These are phyloP conservation scores for Byssoonygena ceratinophila DNA, from an alignment of 2,329 filamentous ascomycete genomes.

Conservation along the genomic window DNA sequence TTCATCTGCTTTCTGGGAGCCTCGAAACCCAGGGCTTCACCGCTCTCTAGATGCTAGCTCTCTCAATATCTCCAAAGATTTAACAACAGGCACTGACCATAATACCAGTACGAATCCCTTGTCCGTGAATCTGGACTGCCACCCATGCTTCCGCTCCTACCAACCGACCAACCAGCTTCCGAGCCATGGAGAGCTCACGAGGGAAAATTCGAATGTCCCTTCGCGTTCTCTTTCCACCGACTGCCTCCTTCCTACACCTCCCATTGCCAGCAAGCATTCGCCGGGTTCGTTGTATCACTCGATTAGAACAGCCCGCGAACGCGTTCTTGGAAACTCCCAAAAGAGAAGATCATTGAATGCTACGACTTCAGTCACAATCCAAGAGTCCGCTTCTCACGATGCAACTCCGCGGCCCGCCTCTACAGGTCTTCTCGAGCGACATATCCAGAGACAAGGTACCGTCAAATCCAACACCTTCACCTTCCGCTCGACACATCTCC, in stretches of 20 bases:
- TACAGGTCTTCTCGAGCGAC: neutral
- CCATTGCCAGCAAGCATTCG: neutral
- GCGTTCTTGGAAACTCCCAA: slow-evolving; percentile 1
- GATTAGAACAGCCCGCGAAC: slow-evolving; percentile 13
- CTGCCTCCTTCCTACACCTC: slow-evolving; percentile 6
- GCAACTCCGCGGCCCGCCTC: neutral
- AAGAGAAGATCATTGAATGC: slow-evolving; percentile 10
- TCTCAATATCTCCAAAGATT: neutral
- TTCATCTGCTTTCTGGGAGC: neutral
- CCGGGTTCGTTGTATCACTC: slow-evolving; percentile 15
- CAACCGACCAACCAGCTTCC: neutral
- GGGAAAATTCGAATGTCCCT: slow-evolving; percentile 5
- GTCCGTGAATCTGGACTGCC: slow-evolving; percentile 8
- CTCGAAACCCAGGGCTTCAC: neutral
- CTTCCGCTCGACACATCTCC: neutral
- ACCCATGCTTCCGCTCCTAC: slow-evolving; percentile 6
- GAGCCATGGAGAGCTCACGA: neutral
- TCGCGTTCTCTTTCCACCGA: slow-evolving; percentile 10
- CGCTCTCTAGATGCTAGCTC: neutral
- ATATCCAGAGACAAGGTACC: slow-evolving; percentile 4
- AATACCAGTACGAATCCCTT: slow-evolving; percentile 15
- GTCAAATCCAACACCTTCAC: slow-evolving; percentile 3
- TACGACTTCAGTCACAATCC: neutral
- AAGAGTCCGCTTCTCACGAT: neutral
- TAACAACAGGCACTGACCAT: slow-evolving; percentile 14